These are phyloP conservation scores for Zoysia matrella DNA, from an alignment of 202 grass and related monocot species.

Conservation along the genomic window DNA sequence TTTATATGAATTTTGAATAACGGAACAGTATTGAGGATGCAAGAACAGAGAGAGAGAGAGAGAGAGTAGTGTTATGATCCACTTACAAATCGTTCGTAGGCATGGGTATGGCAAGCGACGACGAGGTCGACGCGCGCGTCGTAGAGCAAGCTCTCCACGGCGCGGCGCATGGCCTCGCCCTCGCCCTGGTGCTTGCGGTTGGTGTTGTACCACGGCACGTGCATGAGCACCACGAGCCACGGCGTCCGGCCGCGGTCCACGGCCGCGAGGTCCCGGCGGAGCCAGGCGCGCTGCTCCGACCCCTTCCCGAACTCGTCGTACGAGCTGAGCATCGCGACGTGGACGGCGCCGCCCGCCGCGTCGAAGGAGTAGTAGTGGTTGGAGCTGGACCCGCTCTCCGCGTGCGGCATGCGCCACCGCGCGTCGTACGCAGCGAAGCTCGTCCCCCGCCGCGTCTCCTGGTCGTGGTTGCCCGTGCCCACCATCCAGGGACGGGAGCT, in stretches of 20 bases:
- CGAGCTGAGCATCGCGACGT: conserved; percentile 68
- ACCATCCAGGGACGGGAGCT: conserved; percentile 80
- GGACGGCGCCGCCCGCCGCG: conserved; percentile 52
- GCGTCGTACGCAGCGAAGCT: conserved; percentile 64
- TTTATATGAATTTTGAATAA: too few species aligned
- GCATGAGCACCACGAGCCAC: conserved; percentile 66
- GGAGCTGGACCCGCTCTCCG: conserved; percentile 31
- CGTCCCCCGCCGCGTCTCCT: conserved; percentile 33
- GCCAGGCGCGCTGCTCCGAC: conserved; percentile 47
- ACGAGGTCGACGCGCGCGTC: conserved; percentile 60
- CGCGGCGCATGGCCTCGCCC: conserved; percentile 59
- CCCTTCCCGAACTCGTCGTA: conserved; percentile 38
- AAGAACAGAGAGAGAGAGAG: too few species aligned
- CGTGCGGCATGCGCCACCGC: conserved; percentile 77
- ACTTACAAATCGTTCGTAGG: conserved; percentile 77
- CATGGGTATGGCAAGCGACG: conserved; percentile 68
- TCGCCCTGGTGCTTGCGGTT: conserved; percentile 64
- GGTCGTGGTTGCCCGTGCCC: conserved; percentile 69
- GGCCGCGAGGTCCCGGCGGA: background rate
- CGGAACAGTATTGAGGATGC: too few species aligned
- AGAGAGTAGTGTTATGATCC: too few species aligned
- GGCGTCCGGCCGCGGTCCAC: conserved; percentile 58
- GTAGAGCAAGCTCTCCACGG: conserved; percentile 61
- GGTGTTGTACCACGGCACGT: conserved; percentile 75
- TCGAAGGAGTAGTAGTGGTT: conserved; percentile 80